Percentiles rank a stretch among this genome's conserved stretches.
These are phyloP conservation scores for Hyphodiscus sp. DNA, from an alignment of 2,329 filamentous ascomycete genomes.

Conservation along the genomic window DNA sequence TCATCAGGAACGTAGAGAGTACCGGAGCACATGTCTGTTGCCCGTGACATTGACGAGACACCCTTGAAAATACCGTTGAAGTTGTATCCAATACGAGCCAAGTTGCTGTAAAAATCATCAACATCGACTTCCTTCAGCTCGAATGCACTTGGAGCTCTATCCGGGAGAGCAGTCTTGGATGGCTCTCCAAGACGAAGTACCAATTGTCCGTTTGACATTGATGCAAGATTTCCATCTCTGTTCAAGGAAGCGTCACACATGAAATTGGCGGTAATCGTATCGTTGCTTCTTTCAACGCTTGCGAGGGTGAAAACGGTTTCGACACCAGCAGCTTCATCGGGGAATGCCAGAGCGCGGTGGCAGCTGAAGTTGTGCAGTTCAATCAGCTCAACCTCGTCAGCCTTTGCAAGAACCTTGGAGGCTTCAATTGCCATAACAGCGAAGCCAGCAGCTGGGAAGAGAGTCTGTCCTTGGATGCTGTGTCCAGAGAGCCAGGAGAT, in stretches of 20 bases:
- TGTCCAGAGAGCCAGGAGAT: constrained; percentile 42
- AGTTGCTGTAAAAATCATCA: constrained; percentile 9
- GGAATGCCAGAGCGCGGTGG: constrained; percentile 3
- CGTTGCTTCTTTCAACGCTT: not conserved
- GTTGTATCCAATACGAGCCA: constrained; percentile 5
- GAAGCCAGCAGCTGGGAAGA: constrained; percentile 43
- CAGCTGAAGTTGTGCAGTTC: not conserved
- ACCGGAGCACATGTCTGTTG: not conserved
- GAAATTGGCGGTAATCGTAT: not conserved
- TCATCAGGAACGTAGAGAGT: constrained; percentile 15
- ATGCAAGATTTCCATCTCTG: not conserved
- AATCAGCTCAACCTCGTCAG: not conserved
- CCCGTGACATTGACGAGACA: not conserved
- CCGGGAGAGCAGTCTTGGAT: not conserved
- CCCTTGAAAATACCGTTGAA: constrained; percentile 5
- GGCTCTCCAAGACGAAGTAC: not conserved
- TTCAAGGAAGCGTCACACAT: not conserved
- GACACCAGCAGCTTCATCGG: not conserved
- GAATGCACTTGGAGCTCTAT: not conserved
- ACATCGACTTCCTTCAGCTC: constrained; percentile 6
- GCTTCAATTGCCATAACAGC: constrained; percentile 42
- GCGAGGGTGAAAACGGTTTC: not conserved
- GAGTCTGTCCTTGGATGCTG: constrained; percentile 28
- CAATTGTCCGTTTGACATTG: not conserved
- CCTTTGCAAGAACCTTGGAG: constrained; percentile 17